Evolutionary conservation across 2,329 filamentous ascomycete genomes (phyloP).

Genomic region (Curvularia lunata): DNA sequence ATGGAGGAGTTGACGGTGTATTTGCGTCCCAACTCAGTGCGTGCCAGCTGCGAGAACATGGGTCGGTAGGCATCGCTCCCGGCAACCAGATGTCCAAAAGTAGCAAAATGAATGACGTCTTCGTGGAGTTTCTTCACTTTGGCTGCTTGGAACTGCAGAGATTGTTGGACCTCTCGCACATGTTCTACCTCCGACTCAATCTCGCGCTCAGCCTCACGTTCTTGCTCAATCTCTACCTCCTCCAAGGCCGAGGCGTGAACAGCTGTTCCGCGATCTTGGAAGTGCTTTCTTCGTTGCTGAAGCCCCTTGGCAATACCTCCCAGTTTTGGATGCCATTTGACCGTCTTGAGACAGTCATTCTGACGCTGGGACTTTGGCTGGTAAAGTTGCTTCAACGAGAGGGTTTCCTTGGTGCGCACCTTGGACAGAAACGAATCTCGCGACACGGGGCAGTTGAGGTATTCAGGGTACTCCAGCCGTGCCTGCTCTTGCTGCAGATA

Average conservation of each 20-base stretch:
- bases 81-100: conserved; percentile 53
- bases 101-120: conserved; percentile 56
- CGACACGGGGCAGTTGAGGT: conserved; percentile 42
- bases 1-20: conserved; percentile 25
- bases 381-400: conserved; percentile 66
- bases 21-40: conserved; percentile 49
- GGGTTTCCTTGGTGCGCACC: conserved; percentile 61
- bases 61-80: conserved; percentile 49
- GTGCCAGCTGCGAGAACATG: conserved; percentile 53
- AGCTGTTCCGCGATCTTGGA: conserved; percentile 55
- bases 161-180: conserved; percentile 62
- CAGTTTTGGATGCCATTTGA: conserved; percentile 35
- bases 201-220: conserved; percentile 59
- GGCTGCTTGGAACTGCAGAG: conserved; percentile 49
- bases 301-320: conserved; percentile 46
- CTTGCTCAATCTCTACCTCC: conserved; percentile 63
- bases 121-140: conserved; percentile 56
- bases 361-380: conserved; percentile 40
- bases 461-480: conserved; percentile 51
- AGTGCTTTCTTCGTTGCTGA: conserved; percentile 40
- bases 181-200: conserved; percentile 65
- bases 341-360: conserved; percentile 9
- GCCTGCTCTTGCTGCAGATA: conserved; percentile 65
- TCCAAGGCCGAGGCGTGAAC: conserved; percentile 61
- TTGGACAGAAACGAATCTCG: conserved; percentile 52